These are phyloP conservation scores for sweet orange (Citrus sinensis) DNA, from an alignment of 345 rosid genomes.

Conservation along the genomic window DVS_A1.0 CM039163.1:14157001-14157500, in stretches of 20 bases:
- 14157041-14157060: background rate
- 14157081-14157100: too few species aligned
- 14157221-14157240: background rate
- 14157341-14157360: slow-evolving; percentile 30
- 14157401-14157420: slow-evolving; percentile 19
- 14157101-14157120: too few species aligned
- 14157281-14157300: slow-evolving; percentile 10
- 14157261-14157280: slow-evolving; percentile 12
- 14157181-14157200: background rate
- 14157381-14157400: slow-evolving; percentile 21
- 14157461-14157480: slow-evolving; percentile 30
- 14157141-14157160: too few species aligned
- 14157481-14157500: slow-evolving; percentile 37
- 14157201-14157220: background rate
- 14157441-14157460: slow-evolving; percentile 31
- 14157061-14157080: too few species aligned
- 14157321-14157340: slow-evolving; percentile 39
- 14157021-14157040: background rate
- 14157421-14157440: slow-evolving; percentile 30
- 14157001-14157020: too few species aligned
- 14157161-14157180: background rate
- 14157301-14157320: slow-evolving; percentile 16
- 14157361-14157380: slow-evolving; percentile 33
- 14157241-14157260: slow-evolving; percentile 18
- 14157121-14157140: too few species aligned